Evolutionary conservation across 116 monocot species (phyloP), one percentile per base, ranked within the genome.

Genomic region (Posidonia oceanica): DNA sequence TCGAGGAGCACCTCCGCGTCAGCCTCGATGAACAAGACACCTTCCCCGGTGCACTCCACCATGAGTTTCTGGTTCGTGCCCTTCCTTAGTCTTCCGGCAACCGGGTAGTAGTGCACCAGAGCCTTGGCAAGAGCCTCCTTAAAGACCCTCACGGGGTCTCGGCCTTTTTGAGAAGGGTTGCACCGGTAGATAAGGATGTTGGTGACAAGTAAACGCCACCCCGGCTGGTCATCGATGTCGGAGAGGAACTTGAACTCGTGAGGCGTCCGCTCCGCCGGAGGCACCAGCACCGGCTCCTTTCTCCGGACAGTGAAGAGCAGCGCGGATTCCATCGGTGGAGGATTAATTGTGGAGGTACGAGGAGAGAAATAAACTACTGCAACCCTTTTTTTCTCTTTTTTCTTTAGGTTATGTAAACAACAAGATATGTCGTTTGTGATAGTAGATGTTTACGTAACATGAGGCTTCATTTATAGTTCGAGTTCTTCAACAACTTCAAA

Each of bases 171-270:
- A 44, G 64, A 36, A 11, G 81, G 68, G 36, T 66, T 39, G 17
- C 62, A 53, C 23, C 79, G 72, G 79, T 87, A 87, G 87, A 87
- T 81, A 39, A 84, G 87, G 78, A 87, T 84, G 36, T 81, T 75
- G 2, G 84, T 84, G 71, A 87, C 79, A 2, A 77, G 84, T 64
- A 87, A 84, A 7, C 87, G 74, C 52, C 84, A 76, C 5, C 87
- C 87, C 36, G 81, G 82, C 54, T 87, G 87, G 73, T 87, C 87
- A 69, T 87, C 87, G 69, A 87, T 77, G 77, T 87, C 87, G 36
- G 87, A 87, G 14, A 87, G 79, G 36, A 51, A 71, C 74, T 77
- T 81, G 48, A 87, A 70, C 77, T 87, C 84, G 11, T 64, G 69
- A 22, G 87, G 87, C 7, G 84, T 87, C 39, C 73, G 72, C 63